Base-by-base conservation (phyloP, 805 yeast species). In the Ogataea wickerhamii region DNA sequence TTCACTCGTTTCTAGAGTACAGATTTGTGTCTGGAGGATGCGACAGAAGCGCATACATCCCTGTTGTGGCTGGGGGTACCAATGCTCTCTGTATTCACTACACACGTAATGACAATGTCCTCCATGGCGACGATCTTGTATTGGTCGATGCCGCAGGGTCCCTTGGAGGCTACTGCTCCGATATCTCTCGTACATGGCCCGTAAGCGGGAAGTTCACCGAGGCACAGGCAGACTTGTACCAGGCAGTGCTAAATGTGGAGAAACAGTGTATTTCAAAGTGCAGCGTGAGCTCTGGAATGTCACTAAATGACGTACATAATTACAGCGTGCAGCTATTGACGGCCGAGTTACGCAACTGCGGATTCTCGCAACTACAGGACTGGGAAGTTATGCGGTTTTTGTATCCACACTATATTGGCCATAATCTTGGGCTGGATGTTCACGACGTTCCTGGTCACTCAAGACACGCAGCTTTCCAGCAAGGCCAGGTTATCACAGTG, bases 131-230 rank as follows among this genome's bases (percentile, higher is more conserved):
- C 46, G 97, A 91, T 45, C 33, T 60, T 41, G 96, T 88, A 6
- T 74, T 93, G 20, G 88, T 93, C 3, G 99, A 93, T 61, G 98
- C 98, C 3, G 94, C 95, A 1, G 99, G 98, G 4, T 74, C 84
- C 34, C 60, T 82, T 29, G 98, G 98, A 28, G 97, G 97, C 1
- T 93, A 93, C 61, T 81, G 95, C 55, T 81, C 97, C 1, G 99
- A 93, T 61, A 93, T 93, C 32, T 89, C 98, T 2, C 73, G 99
- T 47, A 83, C 97, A 0, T 93, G 98, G 97, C 98, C 98, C 4
- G 82, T 80, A 33, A 73, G 74, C 26, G 87, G 94, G 2, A 66
- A 63, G 34, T 93, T 93, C 58, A 63, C 84, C 2, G 75, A 68
- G 7, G 78, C 95, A 3, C 98, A 93, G 60, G 73, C 72, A 36